Evolutionary conservation across 2,329 filamentous ascomycete species (phyloP).

Genomic region (Aspergillus quadrilineatus): DNA sequence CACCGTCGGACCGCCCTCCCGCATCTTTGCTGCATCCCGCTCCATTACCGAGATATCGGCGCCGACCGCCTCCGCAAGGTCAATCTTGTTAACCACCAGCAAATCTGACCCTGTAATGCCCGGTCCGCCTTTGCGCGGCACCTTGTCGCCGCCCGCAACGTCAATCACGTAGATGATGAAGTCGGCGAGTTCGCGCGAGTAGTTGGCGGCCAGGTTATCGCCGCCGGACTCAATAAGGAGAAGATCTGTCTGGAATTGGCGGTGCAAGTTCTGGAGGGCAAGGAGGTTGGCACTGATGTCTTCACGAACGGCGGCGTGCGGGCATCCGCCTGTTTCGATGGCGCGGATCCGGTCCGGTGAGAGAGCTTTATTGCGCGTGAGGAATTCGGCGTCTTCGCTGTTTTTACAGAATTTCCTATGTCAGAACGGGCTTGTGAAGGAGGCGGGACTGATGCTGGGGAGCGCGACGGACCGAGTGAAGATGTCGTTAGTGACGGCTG

Average conservation of each 20-base stretch:
- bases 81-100: conserved; percentile 95
- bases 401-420: conserved; percentile 55
- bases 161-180: conserved; percentile 99
- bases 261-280: conserved; percentile 84
- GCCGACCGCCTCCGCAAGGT: conserved; percentile 84
- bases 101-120: conserved; percentile 96
- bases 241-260: conserved; percentile 74
- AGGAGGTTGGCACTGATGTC: conserved; percentile 93
- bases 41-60: conserved; percentile 94
- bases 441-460: neutral
- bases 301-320: conserved; percentile 94
- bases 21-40: conserved; percentile 87
- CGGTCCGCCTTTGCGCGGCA: conserved; percentile 91
- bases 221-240: conserved; percentile 94
- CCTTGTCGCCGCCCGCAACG: conserved; percentile 93
- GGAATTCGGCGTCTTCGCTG: conserved; percentile 93
- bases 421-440: neutral
- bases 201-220: conserved; percentile 96
- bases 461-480: conserved; percentile 66
- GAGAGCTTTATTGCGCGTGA: conserved; percentile 81
- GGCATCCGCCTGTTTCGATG: conserved; percentile 96
- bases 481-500: conserved; percentile 97
- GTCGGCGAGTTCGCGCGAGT: conserved; percentile 89
- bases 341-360: conserved; percentile 81
- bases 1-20: conserved; percentile 90